These are phyloP conservation scores for Scheffersomyces lignicola DNA, from an alignment of 1,139 yeast genomes.

Conservation along the genomic window DNA sequence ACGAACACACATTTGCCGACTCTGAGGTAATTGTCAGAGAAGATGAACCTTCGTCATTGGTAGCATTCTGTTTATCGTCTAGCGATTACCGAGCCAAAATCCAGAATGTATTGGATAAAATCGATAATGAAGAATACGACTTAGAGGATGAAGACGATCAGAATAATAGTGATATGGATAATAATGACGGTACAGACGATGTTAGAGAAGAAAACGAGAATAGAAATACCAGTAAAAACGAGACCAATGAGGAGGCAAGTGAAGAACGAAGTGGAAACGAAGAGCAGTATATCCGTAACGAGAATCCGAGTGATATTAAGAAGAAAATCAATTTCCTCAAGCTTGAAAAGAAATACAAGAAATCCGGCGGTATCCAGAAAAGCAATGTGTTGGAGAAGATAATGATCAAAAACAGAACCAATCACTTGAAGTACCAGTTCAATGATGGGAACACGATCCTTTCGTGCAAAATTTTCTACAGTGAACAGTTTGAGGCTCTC, in stretches of 20 bases:
- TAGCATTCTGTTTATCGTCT: conserved; percentile 88
- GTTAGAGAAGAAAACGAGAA: conserved; percentile 9
- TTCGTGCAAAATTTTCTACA: conserved; percentile 91
- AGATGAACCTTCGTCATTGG: conserved; percentile 93
- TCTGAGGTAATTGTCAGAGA: conserved; percentile 93
- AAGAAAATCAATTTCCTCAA: conserved; percentile 40
- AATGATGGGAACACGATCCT: conserved; percentile 81
- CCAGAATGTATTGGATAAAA: conserved; percentile 29
- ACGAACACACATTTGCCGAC: conserved; percentile 92
- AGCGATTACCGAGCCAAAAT: conserved; percentile 76
- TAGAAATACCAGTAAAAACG: conserved; percentile 10
- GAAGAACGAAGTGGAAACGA: conserved; percentile 10
- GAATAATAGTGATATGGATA: conserved; percentile 2
- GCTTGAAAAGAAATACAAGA: conserved; percentile 47
- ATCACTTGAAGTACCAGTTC: conserved; percentile 88
- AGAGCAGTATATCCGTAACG: conserved; percentile 10
- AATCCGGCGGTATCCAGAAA: conserved; percentile 19
- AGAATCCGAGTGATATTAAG: conserved; percentile 26
- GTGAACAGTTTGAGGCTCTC: conserved; percentile 96
- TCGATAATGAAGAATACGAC: conserved; percentile 4
- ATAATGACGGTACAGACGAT: conserved; percentile 9
- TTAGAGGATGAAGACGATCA: conserved; percentile 8
- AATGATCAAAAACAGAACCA: conserved; percentile 80
- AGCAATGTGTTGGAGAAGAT: conserved; percentile 54
- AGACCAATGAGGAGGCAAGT: conserved; percentile 10